These are phyloP conservation scores for Fusarium sp. DNA, from an alignment of 2,329 filamentous ascomycete genomes.

Conservation along the genomic window DNA sequence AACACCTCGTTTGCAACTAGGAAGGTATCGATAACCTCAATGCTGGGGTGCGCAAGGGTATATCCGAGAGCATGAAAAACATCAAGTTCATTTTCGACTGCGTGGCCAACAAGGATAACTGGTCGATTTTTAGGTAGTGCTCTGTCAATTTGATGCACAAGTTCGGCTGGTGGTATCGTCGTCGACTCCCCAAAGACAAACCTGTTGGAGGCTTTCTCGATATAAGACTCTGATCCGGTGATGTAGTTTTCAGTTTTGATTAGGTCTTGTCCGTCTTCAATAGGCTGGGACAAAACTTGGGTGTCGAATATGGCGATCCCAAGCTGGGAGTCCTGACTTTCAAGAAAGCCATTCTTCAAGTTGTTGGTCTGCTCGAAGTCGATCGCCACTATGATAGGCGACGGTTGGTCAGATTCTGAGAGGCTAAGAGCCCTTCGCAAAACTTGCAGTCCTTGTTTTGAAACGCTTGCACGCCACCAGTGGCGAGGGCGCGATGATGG, in stretches of 20 bases:
- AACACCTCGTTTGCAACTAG: neutral
- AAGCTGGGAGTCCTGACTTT: neutral
- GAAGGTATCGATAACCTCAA: neutral
- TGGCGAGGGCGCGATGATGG: neutral
- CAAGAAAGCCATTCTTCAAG: neutral
- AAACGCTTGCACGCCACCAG: neutral
- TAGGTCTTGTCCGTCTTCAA: neutral
- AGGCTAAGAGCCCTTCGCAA: neutral
- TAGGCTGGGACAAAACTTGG: neutral
- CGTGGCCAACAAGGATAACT: neutral
- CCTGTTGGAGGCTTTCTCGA: neutral
- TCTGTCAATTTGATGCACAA: neutral
- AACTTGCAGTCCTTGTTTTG: neutral
- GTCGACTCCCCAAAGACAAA: neutral
- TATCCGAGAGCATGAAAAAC: neutral
- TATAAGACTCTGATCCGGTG: neutral
- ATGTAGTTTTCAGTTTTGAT: neutral
- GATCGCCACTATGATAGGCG: neutral
- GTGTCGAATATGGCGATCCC: neutral
- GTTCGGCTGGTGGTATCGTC: neutral
- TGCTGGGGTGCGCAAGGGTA: neutral
- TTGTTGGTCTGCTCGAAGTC: neutral
- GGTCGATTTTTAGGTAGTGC: neutral
- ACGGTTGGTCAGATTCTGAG: neutral
- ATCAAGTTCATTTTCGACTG: neutral